A percentile compares a stretch with the other conserved stretches of the same genome.
These are phyloP conservation scores for Colletotrichum eremochloae DNA, from an alignment of 2,329 filamentous ascomycete species.

Conservation along the genomic window DNA sequence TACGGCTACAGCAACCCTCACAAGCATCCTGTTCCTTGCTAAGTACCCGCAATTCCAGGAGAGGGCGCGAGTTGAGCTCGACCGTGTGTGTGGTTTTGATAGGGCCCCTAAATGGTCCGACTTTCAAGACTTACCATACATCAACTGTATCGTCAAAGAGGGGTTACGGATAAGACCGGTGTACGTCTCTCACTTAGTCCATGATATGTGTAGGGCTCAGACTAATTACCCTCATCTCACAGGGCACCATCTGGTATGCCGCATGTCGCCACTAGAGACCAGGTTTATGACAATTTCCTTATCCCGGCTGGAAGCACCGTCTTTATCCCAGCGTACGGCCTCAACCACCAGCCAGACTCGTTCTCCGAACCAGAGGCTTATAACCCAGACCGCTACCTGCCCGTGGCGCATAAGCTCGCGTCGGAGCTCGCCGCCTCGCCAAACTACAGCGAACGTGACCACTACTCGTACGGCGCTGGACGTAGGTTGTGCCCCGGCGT, in stretches of 20 bases:
- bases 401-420: conserved; percentile 47
- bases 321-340: conserved; percentile 52
- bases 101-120: conserved; percentile 55
- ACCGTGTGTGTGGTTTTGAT: conserved; percentile 52
- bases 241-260: conserved; percentile 18
- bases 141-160: conserved; percentile 58
- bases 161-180: conserved; percentile 57
- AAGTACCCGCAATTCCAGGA: conserved; percentile 54
- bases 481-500: conserved; percentile 63
- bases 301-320: conserved; percentile 56
- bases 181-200: background rate
- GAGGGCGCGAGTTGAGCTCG: conserved; percentile 58
- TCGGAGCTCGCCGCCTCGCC: conserved; percentile 47
- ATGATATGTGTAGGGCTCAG: background rate
- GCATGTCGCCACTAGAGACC: conserved; percentile 47
- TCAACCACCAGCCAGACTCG: conserved; percentile 50
- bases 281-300: conserved; percentile 54
- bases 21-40: conserved; percentile 58
- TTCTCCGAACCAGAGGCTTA: conserved; percentile 50
- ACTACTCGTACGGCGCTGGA: conserved; percentile 62
- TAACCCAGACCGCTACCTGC: conserved; percentile 46
- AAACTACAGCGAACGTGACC: conserved; percentile 50
- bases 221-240: background rate
- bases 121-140: conserved; percentile 55
- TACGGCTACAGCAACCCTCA: conserved; percentile 51